A percentile compares a stretch with the other conserved stretches of the same genome.
These are phyloP conservation scores for Stagonosporopsis chrysanthemi DNA, from an alignment of 2,329 filamentous ascomycete species.

Conservation along the genomic window DNA sequence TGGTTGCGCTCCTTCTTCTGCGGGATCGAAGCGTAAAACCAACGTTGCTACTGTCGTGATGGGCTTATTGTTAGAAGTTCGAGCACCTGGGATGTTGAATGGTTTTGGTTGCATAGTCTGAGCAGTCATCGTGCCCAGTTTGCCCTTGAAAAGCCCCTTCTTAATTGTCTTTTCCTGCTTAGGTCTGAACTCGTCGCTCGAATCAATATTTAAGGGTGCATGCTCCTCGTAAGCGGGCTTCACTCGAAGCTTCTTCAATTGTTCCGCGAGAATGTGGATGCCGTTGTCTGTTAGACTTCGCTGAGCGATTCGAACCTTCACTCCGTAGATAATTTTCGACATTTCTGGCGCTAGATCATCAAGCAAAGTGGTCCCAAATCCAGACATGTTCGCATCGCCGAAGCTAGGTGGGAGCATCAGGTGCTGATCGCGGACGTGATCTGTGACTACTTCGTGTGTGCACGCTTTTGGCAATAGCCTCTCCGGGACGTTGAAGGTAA, in stretches of 20 bases:
- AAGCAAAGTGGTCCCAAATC: slow-evolving; percentile 58
- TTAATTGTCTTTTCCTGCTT: slow-evolving; percentile 67
- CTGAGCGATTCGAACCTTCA: slow-evolving; percentile 59
- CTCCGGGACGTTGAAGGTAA: slow-evolving; percentile 69
- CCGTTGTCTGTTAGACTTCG: slow-evolving; percentile 49
- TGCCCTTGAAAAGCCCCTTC: slow-evolving; percentile 67
- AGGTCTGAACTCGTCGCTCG: slow-evolving; percentile 59
- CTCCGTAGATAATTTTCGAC: slow-evolving; percentile 65
- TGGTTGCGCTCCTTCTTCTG: slow-evolving; percentile 57
- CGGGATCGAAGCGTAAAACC: slow-evolving; percentile 67
- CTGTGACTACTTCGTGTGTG: slow-evolving; percentile 60
- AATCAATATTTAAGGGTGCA: slow-evolving; percentile 63
- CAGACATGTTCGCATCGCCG: slow-evolving; percentile 64
- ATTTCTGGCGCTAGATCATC: slow-evolving; percentile 71
- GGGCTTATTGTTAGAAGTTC: slow-evolving; percentile 48
- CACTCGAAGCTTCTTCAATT: slow-evolving; percentile 64
- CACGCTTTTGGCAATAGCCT: slow-evolving; percentile 67
- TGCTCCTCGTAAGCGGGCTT: slow-evolving; percentile 66
- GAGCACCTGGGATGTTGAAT: slow-evolving; percentile 57
- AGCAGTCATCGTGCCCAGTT: slow-evolving; percentile 64
- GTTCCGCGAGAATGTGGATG: slow-evolving; percentile 57
- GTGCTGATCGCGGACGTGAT: slow-evolving; percentile 63
- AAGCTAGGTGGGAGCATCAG: slow-evolving; percentile 67
- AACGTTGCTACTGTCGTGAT: slow-evolving; percentile 64
- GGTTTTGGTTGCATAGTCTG: slow-evolving; percentile 66